phyloP scores from a whole-genome alignment of 352 stramenopile species.

The Globisporangium perplexum region DNA sequence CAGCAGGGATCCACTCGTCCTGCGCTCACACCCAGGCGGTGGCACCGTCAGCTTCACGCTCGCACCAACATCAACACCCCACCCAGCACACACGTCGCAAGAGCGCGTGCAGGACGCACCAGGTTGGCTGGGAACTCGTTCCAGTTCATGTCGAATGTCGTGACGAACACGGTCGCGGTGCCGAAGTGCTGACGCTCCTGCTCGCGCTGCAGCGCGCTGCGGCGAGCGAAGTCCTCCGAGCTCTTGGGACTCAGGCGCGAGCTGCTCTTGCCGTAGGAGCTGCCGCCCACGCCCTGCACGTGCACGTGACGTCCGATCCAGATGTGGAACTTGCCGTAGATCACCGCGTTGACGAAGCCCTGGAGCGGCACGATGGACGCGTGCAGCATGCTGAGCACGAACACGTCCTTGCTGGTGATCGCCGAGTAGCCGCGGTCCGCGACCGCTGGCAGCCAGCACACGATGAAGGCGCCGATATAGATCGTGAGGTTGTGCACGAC shows the following conservation, averaged over 20 bases:
- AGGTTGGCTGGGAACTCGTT: conserved; percentile 54
- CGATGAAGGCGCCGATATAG: conserved; percentile 75
- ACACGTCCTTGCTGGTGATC: conserved; percentile 49
- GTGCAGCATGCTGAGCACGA: conserved; percentile 63
- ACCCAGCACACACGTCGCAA: not conserved
- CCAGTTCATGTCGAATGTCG: conserved; percentile 82
- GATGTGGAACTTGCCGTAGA: conserved; percentile 84
- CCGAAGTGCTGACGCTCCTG: conserved; percentile 56
- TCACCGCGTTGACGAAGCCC: conserved; percentile 81
- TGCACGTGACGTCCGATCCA: conserved; percentile 67
- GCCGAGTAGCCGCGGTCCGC: conserved; percentile 55
- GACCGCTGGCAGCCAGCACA: conserved; percentile 74
- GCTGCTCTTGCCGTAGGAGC: conserved; percentile 19
- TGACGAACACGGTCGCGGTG: conserved; percentile 74
- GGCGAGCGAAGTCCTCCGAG: conserved; percentile 30
- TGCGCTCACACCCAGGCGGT: conserved; percentile 1
- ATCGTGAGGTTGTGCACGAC: conserved; percentile 81
- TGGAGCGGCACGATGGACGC: conserved; percentile 75
- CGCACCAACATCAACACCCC: not conserved
- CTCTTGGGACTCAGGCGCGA: conserved; percentile 36
- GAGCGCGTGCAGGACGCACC: conserved; percentile 13
- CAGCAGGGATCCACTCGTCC: conserved; percentile 66
- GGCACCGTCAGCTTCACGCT: not conserved
- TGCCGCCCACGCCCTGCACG: conserved; percentile 13
- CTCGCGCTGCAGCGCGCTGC: conserved; percentile 31